phyloP scores from a whole-genome alignment of 2,329 filamentous ascomycete species.

The Tolypocladium tropicale region DNA sequence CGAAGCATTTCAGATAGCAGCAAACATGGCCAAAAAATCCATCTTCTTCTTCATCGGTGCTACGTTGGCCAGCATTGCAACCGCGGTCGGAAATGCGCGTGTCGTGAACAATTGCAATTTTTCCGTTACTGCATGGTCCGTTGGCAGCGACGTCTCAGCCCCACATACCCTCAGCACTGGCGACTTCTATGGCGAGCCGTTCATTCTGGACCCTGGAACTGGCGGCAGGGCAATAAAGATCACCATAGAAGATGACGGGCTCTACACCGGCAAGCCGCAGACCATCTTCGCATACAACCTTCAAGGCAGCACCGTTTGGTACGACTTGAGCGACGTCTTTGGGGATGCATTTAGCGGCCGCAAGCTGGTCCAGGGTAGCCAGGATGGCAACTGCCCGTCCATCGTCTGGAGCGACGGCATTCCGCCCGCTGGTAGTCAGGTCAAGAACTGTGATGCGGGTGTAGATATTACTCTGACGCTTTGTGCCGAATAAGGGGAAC shows the following conservation, averaged over 20 bases:
- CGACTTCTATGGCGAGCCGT: slow-evolving; percentile 21
- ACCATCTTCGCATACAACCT: slow-evolving; percentile 29
- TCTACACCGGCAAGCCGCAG: slow-evolving; percentile 29
- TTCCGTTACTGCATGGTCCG: slow-evolving; percentile 27
- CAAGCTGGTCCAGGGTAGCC: slow-evolving; percentile 20
- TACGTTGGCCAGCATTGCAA: slow-evolving; percentile 3
- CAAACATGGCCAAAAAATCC: slow-evolving; percentile 8
- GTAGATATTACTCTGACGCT: slow-evolving; percentile 25
- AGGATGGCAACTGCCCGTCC: slow-evolving; percentile 17
- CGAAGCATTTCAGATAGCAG: too few species aligned
- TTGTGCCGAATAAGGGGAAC: slow-evolving; percentile 11
- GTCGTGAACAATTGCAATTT: slow-evolving; percentile 26
- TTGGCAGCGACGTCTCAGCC: slow-evolving; percentile 18
- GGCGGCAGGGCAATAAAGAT: slow-evolving; percentile 30
- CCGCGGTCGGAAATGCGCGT: slow-evolving; percentile 19
- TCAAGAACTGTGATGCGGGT: slow-evolving; percentile 21
- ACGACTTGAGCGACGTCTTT: slow-evolving; percentile 29
- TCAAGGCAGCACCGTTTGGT: slow-evolving; percentile 22
- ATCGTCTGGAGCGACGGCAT: slow-evolving; percentile 25
- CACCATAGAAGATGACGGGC: slow-evolving; percentile 20
- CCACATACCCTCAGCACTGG: slow-evolving; percentile 15
- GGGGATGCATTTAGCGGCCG: slow-evolving; percentile 25
- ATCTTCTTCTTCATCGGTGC: slow-evolving; percentile 4
- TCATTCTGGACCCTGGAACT: slow-evolving; percentile 22
- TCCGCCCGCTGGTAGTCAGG: slow-evolving; percentile 25